phyloP scores from a whole-genome alignment of 805 yeast species.

The Spathaspora arborariae region DNA sequence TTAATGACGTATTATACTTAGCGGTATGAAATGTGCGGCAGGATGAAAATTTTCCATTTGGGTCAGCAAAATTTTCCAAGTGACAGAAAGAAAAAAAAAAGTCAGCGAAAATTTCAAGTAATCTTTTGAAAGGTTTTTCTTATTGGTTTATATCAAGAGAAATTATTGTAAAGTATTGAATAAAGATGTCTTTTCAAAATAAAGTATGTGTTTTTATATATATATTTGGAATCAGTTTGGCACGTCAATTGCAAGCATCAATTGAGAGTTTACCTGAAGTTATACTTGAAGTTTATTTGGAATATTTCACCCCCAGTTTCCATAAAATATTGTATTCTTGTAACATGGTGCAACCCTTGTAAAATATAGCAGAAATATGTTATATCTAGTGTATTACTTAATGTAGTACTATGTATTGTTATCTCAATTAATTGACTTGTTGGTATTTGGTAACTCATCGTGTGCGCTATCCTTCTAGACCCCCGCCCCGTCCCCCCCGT shows the following conservation, averaged over 20 bases:
- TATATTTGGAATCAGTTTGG: not conserved
- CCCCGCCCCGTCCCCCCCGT: too few relatives aligned
- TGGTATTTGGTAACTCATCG: not conserved
- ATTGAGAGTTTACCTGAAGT: too few relatives aligned
- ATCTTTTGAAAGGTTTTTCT: conserved; percentile 2
- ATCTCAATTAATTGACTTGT: not conserved
- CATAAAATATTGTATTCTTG: too few relatives aligned
- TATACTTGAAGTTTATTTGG: too few relatives aligned
- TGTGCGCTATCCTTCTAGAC: too few relatives aligned
- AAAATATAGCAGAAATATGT: too few relatives aligned
- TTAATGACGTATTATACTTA: not conserved
- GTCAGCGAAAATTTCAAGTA: conserved; percentile 4
- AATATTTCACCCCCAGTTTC: too few relatives aligned
- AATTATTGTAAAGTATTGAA: conserved; percentile 2
- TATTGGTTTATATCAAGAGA: not conserved
- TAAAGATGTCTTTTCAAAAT: conserved; percentile 43
- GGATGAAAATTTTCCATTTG: not conserved
- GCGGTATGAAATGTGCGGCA: not conserved
- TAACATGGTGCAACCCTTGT: too few relatives aligned
- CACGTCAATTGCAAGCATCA: too few relatives aligned
- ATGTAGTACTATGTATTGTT: not conserved
- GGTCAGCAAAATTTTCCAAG: not conserved
- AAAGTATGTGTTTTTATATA: conserved; percentile 33
- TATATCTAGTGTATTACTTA: too few relatives aligned
- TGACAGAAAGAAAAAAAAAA: conserved; percentile 1